A percentile compares a stretch with the other conserved stretches of the same genome.
These are phyloP conservation scores for Nadsonia fulvescens DNA, from an alignment of 805 yeast species.

Conservation along the genomic window DNA sequence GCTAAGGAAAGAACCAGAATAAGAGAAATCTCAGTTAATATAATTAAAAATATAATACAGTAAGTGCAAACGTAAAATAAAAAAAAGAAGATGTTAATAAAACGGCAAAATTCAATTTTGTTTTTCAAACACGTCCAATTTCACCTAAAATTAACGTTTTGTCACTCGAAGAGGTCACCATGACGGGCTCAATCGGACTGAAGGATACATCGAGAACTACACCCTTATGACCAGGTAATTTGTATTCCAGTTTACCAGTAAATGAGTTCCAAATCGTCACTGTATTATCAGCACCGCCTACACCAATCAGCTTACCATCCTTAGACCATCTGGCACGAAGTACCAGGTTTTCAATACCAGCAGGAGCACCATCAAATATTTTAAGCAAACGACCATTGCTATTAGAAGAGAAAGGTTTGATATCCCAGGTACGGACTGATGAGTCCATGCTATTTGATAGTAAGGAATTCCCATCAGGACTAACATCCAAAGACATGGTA, in stretches of 20 bases:
- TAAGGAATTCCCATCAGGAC: constrained; percentile 28
- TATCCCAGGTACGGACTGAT: constrained; percentile 37
- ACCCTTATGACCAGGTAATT: constrained; percentile 43
- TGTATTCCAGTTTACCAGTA: constrained; percentile 28
- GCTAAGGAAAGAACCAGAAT: too few species aligned
- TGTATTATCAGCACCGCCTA: constrained; percentile 49
- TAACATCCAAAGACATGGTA: constrained; percentile 36
- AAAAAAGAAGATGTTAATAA: not conserved
- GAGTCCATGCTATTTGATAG: constrained; percentile 40
- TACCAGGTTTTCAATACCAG: constrained; percentile 30
- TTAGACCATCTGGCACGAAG: constrained; percentile 29
- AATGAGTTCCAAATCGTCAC: constrained; percentile 43
- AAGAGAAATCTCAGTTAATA: constrained; percentile 1
- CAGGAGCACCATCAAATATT: constrained; percentile 38
- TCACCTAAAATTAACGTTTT: constrained; percentile 29
- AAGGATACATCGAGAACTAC: constrained; percentile 42
- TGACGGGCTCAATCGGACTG: constrained; percentile 25
- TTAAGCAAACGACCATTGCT: constrained; percentile 16
- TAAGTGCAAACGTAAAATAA: too few species aligned
- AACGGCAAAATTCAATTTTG: not conserved
- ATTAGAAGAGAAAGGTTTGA: constrained; percentile 25
- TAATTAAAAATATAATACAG: not conserved
- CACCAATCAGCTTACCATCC: constrained; percentile 23
- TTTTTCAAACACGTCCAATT: not conserved
- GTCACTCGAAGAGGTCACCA: constrained; percentile 37